A percentile compares a stretch with the other conserved stretches of the same genome.
Evolutionary conservation across 2,329 filamentous ascomycete species (phyloP).

Genomic region (Lachnellula hyalina): DNA sequence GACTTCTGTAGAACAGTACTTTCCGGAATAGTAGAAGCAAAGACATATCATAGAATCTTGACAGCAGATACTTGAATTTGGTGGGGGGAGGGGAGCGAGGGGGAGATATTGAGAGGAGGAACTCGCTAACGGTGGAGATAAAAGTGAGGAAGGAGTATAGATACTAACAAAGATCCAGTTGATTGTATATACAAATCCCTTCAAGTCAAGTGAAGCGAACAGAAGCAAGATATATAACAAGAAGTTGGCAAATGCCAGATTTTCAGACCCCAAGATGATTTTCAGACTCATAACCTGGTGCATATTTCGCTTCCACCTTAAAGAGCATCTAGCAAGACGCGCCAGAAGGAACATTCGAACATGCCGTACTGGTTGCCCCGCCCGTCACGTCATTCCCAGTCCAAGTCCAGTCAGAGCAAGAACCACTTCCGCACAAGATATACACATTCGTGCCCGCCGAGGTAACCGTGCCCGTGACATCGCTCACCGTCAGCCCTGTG

Average conservation of each 20-base stretch:
- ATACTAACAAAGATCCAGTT: background rate
- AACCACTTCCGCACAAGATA: constrained; percentile 48
- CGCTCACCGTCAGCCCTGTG: constrained; percentile 41
- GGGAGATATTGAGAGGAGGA: too few relatives aligned
- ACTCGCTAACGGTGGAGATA: background rate
- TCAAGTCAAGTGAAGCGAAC: background rate
- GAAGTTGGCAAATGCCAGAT: constrained; percentile 9
- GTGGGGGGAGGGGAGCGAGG: too few relatives aligned
- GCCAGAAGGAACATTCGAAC: constrained; percentile 33
- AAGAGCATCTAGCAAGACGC: constrained; percentile 19
- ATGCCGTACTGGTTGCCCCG: constrained; percentile 40
- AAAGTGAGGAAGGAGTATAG: background rate
- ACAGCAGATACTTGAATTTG: too few relatives aligned
- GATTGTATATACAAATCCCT: constrained; percentile 17
- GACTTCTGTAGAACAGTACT: too few relatives aligned
- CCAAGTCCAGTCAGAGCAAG: constrained; percentile 50
- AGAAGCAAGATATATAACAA: constrained; percentile 4
- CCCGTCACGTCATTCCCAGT: constrained; percentile 44
- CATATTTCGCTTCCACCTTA: too few relatives aligned
- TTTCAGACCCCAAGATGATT: background rate
- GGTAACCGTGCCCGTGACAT: constrained; percentile 39
- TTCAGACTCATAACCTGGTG: too few relatives aligned
- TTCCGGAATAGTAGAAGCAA: too few relatives aligned
- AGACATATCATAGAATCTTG: too few relatives aligned
- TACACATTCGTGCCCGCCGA: constrained; percentile 39